Evolutionary conservation across 176 grass and related monocot genomes (phyloP), one percentile per base, ranked within the genome.

Genomic region (Phyllostachys edulis): DNA sequence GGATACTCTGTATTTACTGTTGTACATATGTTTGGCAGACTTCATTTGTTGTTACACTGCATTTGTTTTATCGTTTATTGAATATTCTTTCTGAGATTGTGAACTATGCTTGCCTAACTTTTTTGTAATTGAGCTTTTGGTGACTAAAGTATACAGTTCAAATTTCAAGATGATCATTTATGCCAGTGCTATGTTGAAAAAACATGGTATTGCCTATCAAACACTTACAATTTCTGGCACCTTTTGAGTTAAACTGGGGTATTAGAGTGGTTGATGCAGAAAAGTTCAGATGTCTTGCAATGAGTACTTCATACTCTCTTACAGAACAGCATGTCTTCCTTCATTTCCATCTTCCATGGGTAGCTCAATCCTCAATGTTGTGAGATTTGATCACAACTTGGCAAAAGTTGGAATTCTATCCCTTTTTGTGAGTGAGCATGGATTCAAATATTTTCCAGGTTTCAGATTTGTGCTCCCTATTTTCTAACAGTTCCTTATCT

Each of bases 291-390:
- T 39, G 6, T 37, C 1, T 46, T 34, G 20, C 54, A 66, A 23
- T 66, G 23, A 47, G 40, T 15, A 12, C 9, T 69, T 21, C 14
- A 62, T 63, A 65, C 24, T 52, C 8, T 34, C 16, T 41, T 61
- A 18, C 34, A 26, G 16, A 7, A 34, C 50, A 61, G 52, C 20
- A 27, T 49, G 3, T 24, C 38, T 57, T 81, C 54, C 50, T 77
- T 34, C 72, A 34, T 73, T 84, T 36, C 20, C n/a, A n/a, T 73
- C 66, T 84, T 36, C 24, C n/a, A n/a, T 73, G 39, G 10, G 34
- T 38, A 5, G 5, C 67, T 71, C 24, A 61, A 46, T 34, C 6
- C 38, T 9, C 38, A 47, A 47, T n/a, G 39, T 21, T n/a, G 4
- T 47, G 27, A 10, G 39, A 55, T 86, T 79, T 41, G 29, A 39